These are phyloP conservation scores for Arthrobotrys sinensis DNA, from an alignment of 2,329 filamentous ascomycete species.

Conservation along the genomic window DNA sequence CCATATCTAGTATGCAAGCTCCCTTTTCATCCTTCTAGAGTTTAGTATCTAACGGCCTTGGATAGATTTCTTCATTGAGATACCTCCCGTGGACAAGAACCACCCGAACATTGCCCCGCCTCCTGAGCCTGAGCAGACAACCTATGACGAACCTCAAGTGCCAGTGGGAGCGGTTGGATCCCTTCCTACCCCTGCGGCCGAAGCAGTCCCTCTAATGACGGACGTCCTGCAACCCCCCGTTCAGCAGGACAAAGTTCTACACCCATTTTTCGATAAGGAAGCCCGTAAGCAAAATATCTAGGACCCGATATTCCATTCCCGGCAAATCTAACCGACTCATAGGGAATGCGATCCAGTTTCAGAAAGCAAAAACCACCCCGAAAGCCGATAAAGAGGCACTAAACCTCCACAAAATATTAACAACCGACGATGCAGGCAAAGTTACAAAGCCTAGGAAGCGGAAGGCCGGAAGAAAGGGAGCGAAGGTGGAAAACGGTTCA, in stretches of 20 bases:
- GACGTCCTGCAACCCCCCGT: constrained; percentile 18
- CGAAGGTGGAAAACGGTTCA: constrained; percentile 22
- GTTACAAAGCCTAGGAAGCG: constrained; percentile 48
- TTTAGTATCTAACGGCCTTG: constrained; percentile 8
- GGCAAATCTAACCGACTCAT: not conserved
- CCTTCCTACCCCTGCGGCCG: constrained; percentile 7
- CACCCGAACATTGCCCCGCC: constrained; percentile 3
- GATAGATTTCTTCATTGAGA: constrained; percentile 58
- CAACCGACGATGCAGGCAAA: constrained; percentile 28
- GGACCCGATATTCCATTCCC: not conserved
- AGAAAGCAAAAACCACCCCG: constrained; percentile 34
- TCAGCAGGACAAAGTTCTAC: constrained; percentile 31
- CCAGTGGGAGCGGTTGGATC: not conserved
- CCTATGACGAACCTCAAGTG: not conserved
- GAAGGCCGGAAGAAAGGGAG: constrained; percentile 7
- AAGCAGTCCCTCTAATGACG: constrained; percentile 14
- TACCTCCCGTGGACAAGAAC: constrained; percentile 30
- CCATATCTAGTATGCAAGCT: constrained; percentile 44
- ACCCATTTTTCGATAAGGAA: constrained; percentile 54
- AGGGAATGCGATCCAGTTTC: constrained; percentile 45
- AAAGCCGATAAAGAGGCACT: constrained; percentile 40
- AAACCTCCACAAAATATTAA: constrained; percentile 27
- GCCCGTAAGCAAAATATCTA: constrained; percentile 29
- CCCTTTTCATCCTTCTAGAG: not conserved
- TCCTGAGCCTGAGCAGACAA: not conserved